Evolutionary conservation across 2,329 filamentous ascomycete genomes (phyloP), one percentile per base, ranked within the genome.

Genomic region (Exophiala sp.): DNA sequence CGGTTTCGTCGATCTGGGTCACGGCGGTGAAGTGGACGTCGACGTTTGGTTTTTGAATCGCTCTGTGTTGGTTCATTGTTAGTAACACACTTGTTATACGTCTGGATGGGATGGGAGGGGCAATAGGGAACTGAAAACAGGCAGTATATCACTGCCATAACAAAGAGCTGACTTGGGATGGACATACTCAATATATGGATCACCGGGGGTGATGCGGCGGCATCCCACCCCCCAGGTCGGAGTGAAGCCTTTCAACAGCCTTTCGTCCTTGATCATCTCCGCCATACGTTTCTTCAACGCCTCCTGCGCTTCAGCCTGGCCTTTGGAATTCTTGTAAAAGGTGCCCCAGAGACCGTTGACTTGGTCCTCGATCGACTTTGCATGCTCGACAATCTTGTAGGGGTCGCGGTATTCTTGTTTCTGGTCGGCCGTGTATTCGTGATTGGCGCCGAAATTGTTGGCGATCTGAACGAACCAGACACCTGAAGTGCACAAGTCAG

Each of bases 11-110:
- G 49, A 74, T 69, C 22, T 66, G 65, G 11, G 62, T 63, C 2
- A 75, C 73, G 1, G 68, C 64, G 1, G 73, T 71, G 57, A 76
- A 76, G 54, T 75, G 72, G 0, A 76, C 73, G 55, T 75, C 70
- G 1, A 76, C 72, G 44, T 77, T 77, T 6, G 66, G 63, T 46
- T 76, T 66, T 51, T 75, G 72, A 38, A 77, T 72, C 1, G 74
- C 73, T 37, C 52, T 55, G 41, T 2, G n/a, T 11, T 30, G 16
- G 7, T n/a, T n/a, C n/a, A n/a, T n/a, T n/a, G n/a, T n/a, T n/a
- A n/a, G n/a, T n/a, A n/a, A n/a, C n/a, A n/a, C n/a, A n/a, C 7
- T n/a, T n/a, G 29, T 7, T 32, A 32, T 7, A n/a, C 7, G 19
- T 38, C 9, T 18, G 9, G 4, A 18, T 38, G 19, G 19, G n/a